Conservation (phyloP, 148 eudicot species). For the Chenopodium album region DNA sequence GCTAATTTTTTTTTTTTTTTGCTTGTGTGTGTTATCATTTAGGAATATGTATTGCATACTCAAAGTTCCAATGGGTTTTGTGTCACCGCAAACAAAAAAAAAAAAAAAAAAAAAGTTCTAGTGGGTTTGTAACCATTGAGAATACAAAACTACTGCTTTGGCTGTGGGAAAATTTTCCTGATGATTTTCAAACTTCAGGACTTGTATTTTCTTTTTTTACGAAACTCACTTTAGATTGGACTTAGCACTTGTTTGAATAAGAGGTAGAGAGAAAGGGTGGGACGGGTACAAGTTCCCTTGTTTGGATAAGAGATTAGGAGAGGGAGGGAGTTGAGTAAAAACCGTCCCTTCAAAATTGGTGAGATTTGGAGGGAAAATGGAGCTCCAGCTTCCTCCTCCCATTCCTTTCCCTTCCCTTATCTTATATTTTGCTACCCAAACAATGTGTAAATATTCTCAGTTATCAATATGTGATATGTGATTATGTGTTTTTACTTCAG, state of each 20-base stretch:
- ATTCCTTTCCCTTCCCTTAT: too few relatives aligned
- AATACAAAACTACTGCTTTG: neutral
- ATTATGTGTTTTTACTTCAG: neutral
- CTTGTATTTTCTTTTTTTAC: neutral
- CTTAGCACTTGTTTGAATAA: neutral
- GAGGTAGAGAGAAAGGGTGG: too few relatives aligned
- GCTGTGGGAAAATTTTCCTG: neutral
- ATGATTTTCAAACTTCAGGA: neutral
- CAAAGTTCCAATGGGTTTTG: neutral
- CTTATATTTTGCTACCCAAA: too few relatives aligned
- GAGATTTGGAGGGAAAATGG: too few relatives aligned
- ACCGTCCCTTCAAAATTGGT: too few relatives aligned
- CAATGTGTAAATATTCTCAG: too few relatives aligned
- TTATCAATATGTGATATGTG: neutral
- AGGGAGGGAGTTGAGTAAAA: too few relatives aligned
- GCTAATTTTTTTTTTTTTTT: neutral
- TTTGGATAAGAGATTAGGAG: too few relatives aligned
- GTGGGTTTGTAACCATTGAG: neutral
- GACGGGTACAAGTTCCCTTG: too few relatives aligned
- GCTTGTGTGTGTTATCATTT: neutral
- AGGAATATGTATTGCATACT: neutral
- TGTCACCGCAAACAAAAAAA: too few relatives aligned
- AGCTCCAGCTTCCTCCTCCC: too few relatives aligned
- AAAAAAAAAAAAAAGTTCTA: neutral
- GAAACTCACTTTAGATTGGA: neutral